Evolutionary conservation across 768 basidiomycete genomes (phyloP), one percentile per base, ranked within the genome.

Genomic region (Stropharia rugosoannulata): DNA sequence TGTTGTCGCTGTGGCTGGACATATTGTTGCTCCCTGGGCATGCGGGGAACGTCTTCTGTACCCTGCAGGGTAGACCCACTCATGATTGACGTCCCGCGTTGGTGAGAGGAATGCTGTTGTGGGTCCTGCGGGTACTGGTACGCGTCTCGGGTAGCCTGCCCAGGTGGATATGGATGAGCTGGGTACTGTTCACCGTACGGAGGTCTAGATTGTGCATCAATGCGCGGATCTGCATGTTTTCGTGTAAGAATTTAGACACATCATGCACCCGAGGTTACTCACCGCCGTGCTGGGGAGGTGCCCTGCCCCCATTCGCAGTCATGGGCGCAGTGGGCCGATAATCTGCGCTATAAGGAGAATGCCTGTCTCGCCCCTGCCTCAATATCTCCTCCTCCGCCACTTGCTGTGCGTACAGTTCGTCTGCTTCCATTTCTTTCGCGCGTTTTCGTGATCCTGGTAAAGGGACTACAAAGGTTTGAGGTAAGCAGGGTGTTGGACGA

Each of bases 31-130:
- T 16, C 19, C 47, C 4, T 36, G 52, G 45, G 10, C 65, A 62
- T 8, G 22, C 35, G 48, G 90, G 85, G 59, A 90, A 90, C 69
- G 8, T 43, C 45, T 25, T 46, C 45, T 13, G 45, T 4, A 15
- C 45, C 27, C 22, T 27, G 19, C 45, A 27, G 45, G 0, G 45
- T 29, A 10, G 22, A 6, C 22, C 45, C 15, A 10, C 45, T 46
- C 45, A 29, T 29, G 22, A 3, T 15, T 15, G 45, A 25, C 45
- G 27, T 13, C 11, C 22, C 15, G 1, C 18, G 45, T 12, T 29
- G 15, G 45, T 25, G 19, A 27, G 19, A 6, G 45, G 45, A 2
- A 32, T 29, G 15, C 8, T 46, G 19, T 16, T 43, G 42, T 43
- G 42, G 10, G 10, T 43, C 18, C 42, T 43, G 42, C 42, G 7